Evolutionary conservation across 2,329 filamentous ascomycete species (phyloP).

Genomic region (Fusarium pseudocircinatum): DNA sequence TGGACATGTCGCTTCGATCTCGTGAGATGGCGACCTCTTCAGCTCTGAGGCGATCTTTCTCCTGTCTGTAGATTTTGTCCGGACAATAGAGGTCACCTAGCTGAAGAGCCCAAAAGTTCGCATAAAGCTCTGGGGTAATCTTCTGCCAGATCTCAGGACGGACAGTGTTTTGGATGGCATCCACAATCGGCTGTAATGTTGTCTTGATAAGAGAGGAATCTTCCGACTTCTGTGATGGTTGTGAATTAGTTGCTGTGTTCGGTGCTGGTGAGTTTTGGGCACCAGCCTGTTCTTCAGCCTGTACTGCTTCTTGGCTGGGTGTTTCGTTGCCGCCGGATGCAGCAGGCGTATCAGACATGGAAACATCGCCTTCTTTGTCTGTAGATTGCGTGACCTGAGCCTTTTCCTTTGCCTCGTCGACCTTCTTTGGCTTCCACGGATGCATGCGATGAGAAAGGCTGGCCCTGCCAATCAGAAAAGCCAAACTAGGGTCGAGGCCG

Average conservation of each 20-base stretch:
- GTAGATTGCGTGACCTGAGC: slow-evolving; percentile 41
- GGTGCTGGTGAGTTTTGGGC: slow-evolving; percentile 7
- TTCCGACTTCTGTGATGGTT: slow-evolving; percentile 46
- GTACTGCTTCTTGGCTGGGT: slow-evolving; percentile 40
- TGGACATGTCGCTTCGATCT: slow-evolving; percentile 77
- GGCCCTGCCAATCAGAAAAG: slow-evolving; percentile 83
- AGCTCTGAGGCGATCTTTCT: slow-evolving; percentile 74
- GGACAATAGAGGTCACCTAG: slow-evolving; percentile 84
- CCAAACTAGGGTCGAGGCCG: slow-evolving; percentile 80
- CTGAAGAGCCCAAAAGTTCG: slow-evolving; percentile 91
- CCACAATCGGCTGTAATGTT: slow-evolving; percentile 75
- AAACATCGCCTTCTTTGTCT: slow-evolving; percentile 68
- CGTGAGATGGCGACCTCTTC: slow-evolving; percentile 73
- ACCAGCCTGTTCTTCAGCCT: slow-evolving; percentile 48
- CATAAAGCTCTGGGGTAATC: slow-evolving; percentile 83
- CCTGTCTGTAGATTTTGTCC: slow-evolving; percentile 79
- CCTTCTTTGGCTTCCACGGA: slow-evolving; percentile 52
- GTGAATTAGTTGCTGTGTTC: slow-evolving; percentile 39
- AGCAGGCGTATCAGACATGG: slow-evolving; percentile 56
- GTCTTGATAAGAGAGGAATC: slow-evolving; percentile 46
- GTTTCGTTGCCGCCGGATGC: slow-evolving; percentile 41
- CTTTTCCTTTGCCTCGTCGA: slow-evolving; percentile 43
- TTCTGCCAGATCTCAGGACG: slow-evolving; percentile 72
- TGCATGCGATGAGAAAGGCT: slow-evolving; percentile 75
- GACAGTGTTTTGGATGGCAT: slow-evolving; percentile 70